A percentile compares a stretch with the other conserved stretches of the same genome.
Evolutionary conservation across 306 rosid species (phyloP).

Genomic region (Betula pendula): DNA sequence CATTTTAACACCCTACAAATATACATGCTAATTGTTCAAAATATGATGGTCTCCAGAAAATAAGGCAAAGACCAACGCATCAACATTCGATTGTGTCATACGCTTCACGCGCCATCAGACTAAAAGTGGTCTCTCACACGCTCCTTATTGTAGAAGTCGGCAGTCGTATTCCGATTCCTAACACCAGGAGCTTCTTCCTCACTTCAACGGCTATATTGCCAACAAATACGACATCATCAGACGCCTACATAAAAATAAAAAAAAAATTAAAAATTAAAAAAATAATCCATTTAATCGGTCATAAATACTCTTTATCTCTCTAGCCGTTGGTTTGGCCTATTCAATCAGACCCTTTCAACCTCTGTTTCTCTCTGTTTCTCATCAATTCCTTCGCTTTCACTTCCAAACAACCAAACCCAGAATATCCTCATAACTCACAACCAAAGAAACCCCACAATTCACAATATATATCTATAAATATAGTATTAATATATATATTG

Average conservation of each 20-base stretch:
- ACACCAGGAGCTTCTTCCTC: not conserved
- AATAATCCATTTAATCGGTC: no score
- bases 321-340: slow-evolving; percentile 30
- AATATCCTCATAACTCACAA: not conserved
- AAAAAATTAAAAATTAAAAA: no score
- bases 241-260: no score
- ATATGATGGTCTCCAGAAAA: no score
- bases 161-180: slow-evolving; percentile 10
- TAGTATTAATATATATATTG: no score
- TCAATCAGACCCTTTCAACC: slow-evolving; percentile 1
- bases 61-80: no score
- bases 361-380: not conserved
- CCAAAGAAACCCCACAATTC: not conserved
- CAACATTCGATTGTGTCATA: no score
- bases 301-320: slow-evolving; percentile 8
- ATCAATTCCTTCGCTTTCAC: slow-evolving; percentile 30
- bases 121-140: not conserved
- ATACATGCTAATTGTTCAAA: no score
- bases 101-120: not conserved
- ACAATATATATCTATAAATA: no score
- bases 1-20: no score
- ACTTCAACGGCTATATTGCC: slow-evolving; percentile 31
- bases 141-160: not conserved
- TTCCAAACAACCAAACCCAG: slow-evolving; percentile 15
- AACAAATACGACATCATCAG: not conserved